Evolutionary conservation across 2,329 filamentous ascomycete species (phyloP), one percentile per base, ranked within the genome.

Genomic region (Stenocarpella maydis): DNA sequence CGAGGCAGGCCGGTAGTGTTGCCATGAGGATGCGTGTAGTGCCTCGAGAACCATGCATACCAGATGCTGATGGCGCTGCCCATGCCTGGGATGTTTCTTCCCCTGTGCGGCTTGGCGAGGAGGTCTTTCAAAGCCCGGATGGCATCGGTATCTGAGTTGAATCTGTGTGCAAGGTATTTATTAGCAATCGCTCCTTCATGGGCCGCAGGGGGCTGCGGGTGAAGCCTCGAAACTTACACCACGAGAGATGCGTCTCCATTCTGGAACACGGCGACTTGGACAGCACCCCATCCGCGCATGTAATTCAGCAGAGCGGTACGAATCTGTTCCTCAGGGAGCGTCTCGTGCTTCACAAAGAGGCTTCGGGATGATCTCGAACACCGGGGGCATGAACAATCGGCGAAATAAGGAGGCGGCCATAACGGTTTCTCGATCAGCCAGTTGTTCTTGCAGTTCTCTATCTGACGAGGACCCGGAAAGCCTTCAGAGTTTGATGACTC

Each of bases 1-100:
- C 61, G 53, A 31, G 69, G 60, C 14, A 64, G 34, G 37, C 55
- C 65, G 21, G 26, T 45, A 6, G 50, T 64, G 21, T 55, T 68
- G 12, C 21, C 12, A 24, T 2, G 1, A 34, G 14, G 31, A n/a
- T n/a, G 15, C 26, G 28, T 54, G 24, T 63, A 69, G 53, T 71
- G 69, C 31, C 65, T 71, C n/a, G 69, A 71, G 47, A 26, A 69
- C 15, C 41, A 43, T 43, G 69, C 60, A 52, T 71, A 71, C 69
- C 69, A 71, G 24, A 69, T 19, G 8, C n/a, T 43, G 19, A 24
- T 24, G 6, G 19, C 21, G 2, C 10, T 26, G 10, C 19, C 21
- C 26, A 70, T 10, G 21, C 41, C 45, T n/a, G 47, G 47, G 37
- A 70, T 67, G 9, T 34, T 15, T 34, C 21, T 63, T 15, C 50